Base-by-base conservation (phyloP, 345 rosid genomes). In the Citrus unshiu region DNA sequence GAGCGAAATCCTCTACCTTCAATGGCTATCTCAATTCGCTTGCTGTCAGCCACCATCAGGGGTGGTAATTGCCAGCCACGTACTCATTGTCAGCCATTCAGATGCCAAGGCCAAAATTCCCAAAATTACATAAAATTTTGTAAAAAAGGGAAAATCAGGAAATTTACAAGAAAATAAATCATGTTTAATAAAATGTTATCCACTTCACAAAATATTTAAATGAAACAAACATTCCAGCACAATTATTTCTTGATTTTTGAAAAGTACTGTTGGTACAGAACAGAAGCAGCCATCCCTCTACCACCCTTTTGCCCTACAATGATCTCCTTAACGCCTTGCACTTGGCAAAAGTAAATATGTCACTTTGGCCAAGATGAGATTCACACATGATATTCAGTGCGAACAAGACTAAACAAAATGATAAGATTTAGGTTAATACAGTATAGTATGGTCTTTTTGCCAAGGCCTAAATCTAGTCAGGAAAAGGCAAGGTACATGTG, bases 1-100 rank as follows among this genome's bases (percentile, higher is more conserved):
- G 24, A 73, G 46, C 65, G 32, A 73, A 58, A 25, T 16, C 65
- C 24, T 73, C 76, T 73, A 73, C 76, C 76, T 73, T 69, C 22
- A 14, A 56, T n/a, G 4, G 54, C 19, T 57, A 72, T 62, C 64
- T 5, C 49, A 34, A 34, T 58, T 35, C 24, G 5, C 64, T 57
- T 34, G 30, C 65, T 35, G n/a, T 58, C 75, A 32, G 46, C 29
- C 30, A 72, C 30, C 29, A 29, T 30, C 39, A 30, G 3, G 27
- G 32, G 25, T 51, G 27, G 24, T 57, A 51, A 65, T 27, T 5
- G 73, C 37, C 18, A 46, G 24, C 59, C 73, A 70, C 58, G 59
- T 7, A 70, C 59, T 54, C 60, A 49, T 18, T 70, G 14, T 27
- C n/a, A 0, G 69, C 46, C 0, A 40, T 65, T 65, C 69, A n/a